These are phyloP conservation scores for Podospora didyma DNA, from an alignment of 495 filamentous ascomycete genomes.

Conservation along the genomic window DNA sequence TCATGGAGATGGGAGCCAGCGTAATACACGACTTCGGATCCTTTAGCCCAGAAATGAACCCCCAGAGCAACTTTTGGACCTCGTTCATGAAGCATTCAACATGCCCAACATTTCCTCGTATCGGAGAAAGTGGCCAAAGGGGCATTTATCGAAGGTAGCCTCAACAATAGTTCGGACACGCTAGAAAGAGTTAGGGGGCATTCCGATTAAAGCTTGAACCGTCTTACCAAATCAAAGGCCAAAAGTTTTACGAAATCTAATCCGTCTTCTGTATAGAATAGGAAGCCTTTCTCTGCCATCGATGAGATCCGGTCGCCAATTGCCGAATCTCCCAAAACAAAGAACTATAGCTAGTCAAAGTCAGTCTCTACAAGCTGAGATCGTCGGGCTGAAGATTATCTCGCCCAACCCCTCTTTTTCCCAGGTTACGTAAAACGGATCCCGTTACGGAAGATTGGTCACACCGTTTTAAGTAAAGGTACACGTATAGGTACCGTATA, in stretches of 20 bases:
- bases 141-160: not conserved
- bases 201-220: not conserved
- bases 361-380: too few relatives aligned
- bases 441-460: too few relatives aligned
- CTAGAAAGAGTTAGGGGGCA: not conserved
- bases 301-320: too few relatives aligned
- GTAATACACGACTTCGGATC: not conserved
- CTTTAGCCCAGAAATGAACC: not conserved
- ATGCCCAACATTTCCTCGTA: not conserved
- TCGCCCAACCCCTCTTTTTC: too few relatives aligned
- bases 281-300: too few relatives aligned
- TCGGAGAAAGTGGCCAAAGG: not conserved
- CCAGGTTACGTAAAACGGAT: too few relatives aligned
- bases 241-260: not conserved
- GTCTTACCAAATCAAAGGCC: not conserved
- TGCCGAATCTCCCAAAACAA: too few relatives aligned
- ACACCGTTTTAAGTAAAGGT: too few relatives aligned
- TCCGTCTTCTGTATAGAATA: too few relatives aligned
- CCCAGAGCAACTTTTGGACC: not conserved
- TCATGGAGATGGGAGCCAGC: not conserved
- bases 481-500: too few relatives aligned
- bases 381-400: too few relatives aligned
- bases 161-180: not conserved
- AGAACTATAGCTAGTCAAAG: too few relatives aligned
- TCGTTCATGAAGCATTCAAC: not conserved